Percentiles rank a stretch among this genome's conserved stretches.
phyloP scores from a whole-genome alignment of 2,329 filamentous ascomycete species.

The Trichoderma koningiopsis region DNA sequence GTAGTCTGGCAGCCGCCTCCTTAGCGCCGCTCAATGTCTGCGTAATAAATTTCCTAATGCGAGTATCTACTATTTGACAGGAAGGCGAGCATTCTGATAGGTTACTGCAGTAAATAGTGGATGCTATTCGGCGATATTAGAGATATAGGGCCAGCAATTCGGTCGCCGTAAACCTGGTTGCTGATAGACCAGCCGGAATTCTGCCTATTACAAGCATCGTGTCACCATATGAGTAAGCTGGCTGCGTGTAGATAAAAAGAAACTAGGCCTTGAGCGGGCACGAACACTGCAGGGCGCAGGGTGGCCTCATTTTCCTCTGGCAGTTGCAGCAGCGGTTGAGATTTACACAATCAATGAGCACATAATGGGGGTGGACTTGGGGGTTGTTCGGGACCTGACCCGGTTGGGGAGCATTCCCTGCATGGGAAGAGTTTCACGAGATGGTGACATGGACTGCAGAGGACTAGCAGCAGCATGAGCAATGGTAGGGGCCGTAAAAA shows the following conservation, averaged over 20 bases:
- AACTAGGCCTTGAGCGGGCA: not conserved
- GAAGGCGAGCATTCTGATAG: not conserved
- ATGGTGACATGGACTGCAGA: not conserved
- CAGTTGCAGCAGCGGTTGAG: not conserved
- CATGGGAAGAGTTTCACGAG: slow-evolving; percentile 8
- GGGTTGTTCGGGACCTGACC: slow-evolving; percentile 4
- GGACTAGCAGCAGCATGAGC: not conserved
- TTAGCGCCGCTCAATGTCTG: not conserved
- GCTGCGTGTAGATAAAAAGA: not conserved
- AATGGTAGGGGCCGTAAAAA: not conserved
- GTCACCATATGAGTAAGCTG: not conserved
- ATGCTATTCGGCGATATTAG: not conserved
- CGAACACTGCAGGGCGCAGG: not conserved
- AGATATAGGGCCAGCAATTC: not conserved
- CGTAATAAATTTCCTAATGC: not conserved
- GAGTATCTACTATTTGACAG: not conserved
- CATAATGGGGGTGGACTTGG: slow-evolving; percentile 1
- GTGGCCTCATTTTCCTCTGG: not conserved
- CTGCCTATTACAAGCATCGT: not conserved
- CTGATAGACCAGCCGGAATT: slow-evolving; percentile 8
- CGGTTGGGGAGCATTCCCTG: slow-evolving; percentile 19
- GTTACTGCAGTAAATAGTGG: not conserved
- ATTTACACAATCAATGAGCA: not conserved
- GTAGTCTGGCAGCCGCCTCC: not conserved
- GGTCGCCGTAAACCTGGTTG: not conserved